Evolutionary conservation across 352 stramenopile species (phyloP), one percentile per base, ranked within the genome.

Genomic region (Phytophthora lateralis): DNA sequence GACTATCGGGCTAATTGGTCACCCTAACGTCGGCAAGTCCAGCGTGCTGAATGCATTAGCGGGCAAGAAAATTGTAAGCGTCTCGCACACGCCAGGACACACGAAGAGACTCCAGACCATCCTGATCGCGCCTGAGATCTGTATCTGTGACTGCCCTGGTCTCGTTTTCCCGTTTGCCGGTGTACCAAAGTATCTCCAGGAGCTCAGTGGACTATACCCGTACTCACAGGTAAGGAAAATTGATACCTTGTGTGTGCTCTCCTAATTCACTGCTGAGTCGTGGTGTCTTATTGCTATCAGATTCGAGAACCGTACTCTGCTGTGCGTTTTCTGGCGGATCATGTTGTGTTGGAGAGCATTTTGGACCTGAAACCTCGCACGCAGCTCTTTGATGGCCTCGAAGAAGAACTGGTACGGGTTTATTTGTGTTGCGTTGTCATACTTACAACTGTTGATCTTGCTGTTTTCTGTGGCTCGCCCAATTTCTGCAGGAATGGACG

Each of bases 11-110:
- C 71, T 97, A n/a, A 91, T 96, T 32, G 90, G 89, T 10, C 85
- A 96, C 47, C 88, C 86, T 27, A 96, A 96, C 58, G 86, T 95
- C n/a, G 88, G 88, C 55, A 96, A 96, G 59, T 94, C 84, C 17
- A 95, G 86, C 55, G 80, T 96, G 21, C 69, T 96, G 24, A 96
- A 96, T 43, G 85, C 86, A 7, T 69, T 96, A 15, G 83, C 82
- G 2, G 86, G 85, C 46, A 95, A 94, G 66, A 96, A 96, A 55
- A 82, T 93, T 46, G 85, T 93, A 46, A 95, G 85, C 51, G 87
- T 93, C 11, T 95, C 86, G 37, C 88, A 94, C 66, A 95, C 86
- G 1, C 85, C 88, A 5, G 88, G 88, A 12, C 85, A 96, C 57
- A 96, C 88, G 26, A 95, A 95, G 69, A 70, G 82, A 27, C 72